Conservation (phyloP, 768 basidiomycete species). For the Heimioporus sp. region DNA sequence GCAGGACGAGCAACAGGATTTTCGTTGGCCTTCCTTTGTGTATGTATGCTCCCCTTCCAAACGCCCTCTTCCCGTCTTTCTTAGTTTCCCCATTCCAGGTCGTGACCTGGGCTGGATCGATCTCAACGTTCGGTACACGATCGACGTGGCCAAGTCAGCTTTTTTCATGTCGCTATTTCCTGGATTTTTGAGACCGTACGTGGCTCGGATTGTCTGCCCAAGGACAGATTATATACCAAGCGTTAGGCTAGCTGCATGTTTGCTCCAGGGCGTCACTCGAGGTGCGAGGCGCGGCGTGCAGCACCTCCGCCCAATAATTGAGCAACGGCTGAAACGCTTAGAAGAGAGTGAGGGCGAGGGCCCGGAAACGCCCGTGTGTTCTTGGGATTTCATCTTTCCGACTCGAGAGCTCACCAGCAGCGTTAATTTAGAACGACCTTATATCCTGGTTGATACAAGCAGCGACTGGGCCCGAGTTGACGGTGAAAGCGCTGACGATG, state of each 20-base stretch:
- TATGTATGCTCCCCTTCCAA: no score
- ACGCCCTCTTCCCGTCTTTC: no score
- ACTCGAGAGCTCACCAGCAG: neutral
- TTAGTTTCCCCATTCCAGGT: slow-evolving; percentile 24
- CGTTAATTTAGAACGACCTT: slow-evolving; percentile 30
- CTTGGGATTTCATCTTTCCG: neutral
- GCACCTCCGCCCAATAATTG: slow-evolving; percentile 29
- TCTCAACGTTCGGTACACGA: slow-evolving; percentile 30
- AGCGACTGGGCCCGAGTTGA: slow-evolving; percentile 16
- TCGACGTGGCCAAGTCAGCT: slow-evolving; percentile 21
- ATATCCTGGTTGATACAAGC: slow-evolving; percentile 34
- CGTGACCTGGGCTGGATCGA: slow-evolving; percentile 36
- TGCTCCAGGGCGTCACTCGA: slow-evolving; percentile 5
- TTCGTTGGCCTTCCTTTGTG: slow-evolving; percentile 52
- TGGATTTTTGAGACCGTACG: slow-evolving; percentile 30
- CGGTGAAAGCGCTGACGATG: slow-evolving; percentile 19
- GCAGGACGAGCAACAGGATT: slow-evolving; percentile 41
- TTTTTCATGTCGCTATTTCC: slow-evolving; percentile 32
- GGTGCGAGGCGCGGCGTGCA: slow-evolving; percentile 6
- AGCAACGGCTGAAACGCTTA: slow-evolving; percentile 23
- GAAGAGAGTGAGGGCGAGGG: slow-evolving; percentile 24
- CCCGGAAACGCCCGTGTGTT: slow-evolving; percentile 22
- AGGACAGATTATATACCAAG: no score
- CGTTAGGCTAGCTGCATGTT: slow-evolving; percentile 12
- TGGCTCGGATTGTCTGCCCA: neutral